A percentile compares a stretch with the other conserved stretches of the same genome.
phyloP scores from a whole-genome alignment of 139 green algal species.

The Nannochloris sp. region DNA sequence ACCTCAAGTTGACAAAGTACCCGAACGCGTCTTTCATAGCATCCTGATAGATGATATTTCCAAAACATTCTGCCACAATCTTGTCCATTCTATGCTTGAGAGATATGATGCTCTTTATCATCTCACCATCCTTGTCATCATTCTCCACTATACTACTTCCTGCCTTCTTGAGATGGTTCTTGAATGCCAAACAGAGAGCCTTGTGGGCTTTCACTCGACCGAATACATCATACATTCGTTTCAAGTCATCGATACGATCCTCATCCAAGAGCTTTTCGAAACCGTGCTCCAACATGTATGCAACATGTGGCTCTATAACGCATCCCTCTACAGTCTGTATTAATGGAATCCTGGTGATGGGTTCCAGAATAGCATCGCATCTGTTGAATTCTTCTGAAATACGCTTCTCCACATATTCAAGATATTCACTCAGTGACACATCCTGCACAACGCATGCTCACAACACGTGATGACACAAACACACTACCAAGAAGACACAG shows the following conservation, averaged over 20 bases:
- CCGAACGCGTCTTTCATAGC: constrained; percentile 88
- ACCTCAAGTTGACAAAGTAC: constrained; percentile 84
- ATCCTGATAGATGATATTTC: constrained; percentile 56
- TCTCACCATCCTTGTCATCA: constrained; percentile 85
- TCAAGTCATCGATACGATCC: constrained; percentile 62
- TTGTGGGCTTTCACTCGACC: constrained; percentile 52
- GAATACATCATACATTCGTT: constrained; percentile 63
- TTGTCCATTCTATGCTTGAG: constrained; percentile 72
- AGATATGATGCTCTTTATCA: constrained; percentile 77
- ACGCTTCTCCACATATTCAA: constrained; percentile 81
- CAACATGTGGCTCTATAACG: constrained; percentile 65
- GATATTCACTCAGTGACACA: constrained; percentile 72
- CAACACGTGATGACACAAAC: no score
- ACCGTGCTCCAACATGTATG: constrained; percentile 43
- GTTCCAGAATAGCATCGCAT: constrained; percentile 77
- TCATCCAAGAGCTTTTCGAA: constrained; percentile 66
- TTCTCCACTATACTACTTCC: constrained; percentile 73
- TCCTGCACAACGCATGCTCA: constrained; percentile 10
- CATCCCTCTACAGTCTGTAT: constrained; percentile 60
- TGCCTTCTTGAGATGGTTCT: constrained; percentile 56
- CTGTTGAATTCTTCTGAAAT: constrained; percentile 82
- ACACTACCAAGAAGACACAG: not conserved
- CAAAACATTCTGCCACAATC: constrained; percentile 51
- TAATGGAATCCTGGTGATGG: constrained; percentile 61
- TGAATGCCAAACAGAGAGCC: constrained; percentile 56